Conservation (phyloP, 495 filamentous ascomycete species). For the Podospora bellae-mahoneyi region DNA sequence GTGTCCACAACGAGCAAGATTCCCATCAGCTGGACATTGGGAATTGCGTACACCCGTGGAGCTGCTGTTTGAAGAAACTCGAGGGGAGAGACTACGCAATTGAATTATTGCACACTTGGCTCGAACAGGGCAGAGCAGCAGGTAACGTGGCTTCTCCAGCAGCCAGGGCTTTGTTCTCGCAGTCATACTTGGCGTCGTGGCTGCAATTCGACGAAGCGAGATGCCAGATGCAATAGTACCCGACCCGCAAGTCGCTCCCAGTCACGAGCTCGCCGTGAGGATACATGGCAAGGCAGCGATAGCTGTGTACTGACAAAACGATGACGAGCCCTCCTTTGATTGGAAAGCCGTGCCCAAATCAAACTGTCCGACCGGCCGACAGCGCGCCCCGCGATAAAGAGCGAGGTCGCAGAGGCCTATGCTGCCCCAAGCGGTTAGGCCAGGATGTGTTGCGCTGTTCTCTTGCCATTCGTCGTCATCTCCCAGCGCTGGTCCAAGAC, state of each 20-base stretch:
- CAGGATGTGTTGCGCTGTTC: slow-evolving; percentile 21
- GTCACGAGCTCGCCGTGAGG: slow-evolving; percentile 12
- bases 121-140: slow-evolving; percentile 17
- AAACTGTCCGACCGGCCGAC: neutral
- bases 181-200: slow-evolving; percentile 10
- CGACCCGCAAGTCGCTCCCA: slow-evolving; percentile 26
- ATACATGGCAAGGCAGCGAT: slow-evolving; percentile 19
- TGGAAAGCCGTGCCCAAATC: slow-evolving; percentile 2
- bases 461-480: slow-evolving; percentile 33
- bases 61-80: neutral
- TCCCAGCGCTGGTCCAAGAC: slow-evolving; percentile 15
- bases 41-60: neutral
- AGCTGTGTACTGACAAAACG: slow-evolving; percentile 30
- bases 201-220: slow-evolving; percentile 9
- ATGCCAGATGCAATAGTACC: slow-evolving; percentile 32
- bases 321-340: neutral
- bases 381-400: neutral
- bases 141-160: slow-evolving; percentile 29
- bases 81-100: slow-evolving; percentile 1
- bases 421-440: neutral
- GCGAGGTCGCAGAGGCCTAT: neutral
- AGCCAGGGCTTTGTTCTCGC: neutral
- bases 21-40: slow-evolving; percentile 5
- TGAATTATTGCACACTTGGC: slow-evolving; percentile 20
- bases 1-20: slow-evolving; percentile 11